A percentile compares a stretch with the other conserved stretches of the same genome.
Evolutionary conservation across 768 basidiomycete genomes (phyloP).

Genomic region (Rubroboletus pulcherrimus): DNA sequence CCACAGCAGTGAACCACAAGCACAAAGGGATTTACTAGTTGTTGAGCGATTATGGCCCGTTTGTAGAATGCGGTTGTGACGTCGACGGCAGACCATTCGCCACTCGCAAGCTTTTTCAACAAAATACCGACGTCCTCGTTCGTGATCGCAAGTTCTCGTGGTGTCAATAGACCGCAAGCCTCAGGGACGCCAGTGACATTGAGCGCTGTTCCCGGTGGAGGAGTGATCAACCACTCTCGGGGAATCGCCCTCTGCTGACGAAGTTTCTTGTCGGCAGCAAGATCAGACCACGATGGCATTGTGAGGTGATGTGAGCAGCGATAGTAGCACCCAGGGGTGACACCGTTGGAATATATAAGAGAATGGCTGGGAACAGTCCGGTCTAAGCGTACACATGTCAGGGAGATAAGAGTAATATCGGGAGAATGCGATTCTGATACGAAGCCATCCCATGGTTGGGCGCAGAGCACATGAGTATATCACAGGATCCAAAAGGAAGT

Average conservation of each 20-base stretch:
- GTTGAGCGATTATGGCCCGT: conserved; percentile 76
- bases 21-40: conserved; percentile 50
- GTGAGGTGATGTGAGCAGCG: background rate
- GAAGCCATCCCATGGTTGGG: background rate
- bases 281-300: conserved; percentile 44
- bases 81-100: conserved; percentile 58
- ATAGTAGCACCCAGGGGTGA: background rate
- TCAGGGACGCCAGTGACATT: conserved; percentile 55
- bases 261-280: conserved; percentile 51
- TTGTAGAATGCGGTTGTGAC: conserved; percentile 75
- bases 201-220: conserved; percentile 44
- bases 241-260: conserved; percentile 58
- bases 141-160: conserved; percentile 59
- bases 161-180: conserved; percentile 53
- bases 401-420: conserved; percentile 7
- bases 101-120: conserved; percentile 49
- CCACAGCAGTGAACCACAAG: background rate
- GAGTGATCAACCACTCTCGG: conserved; percentile 54
- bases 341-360: conserved; percentile 5
- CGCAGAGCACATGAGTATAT: background rate
- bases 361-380: conserved; percentile 1
- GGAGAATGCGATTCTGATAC: background rate
- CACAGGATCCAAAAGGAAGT: background rate
- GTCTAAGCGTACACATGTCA: background rate
- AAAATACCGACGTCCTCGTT: conserved; percentile 42